Conservation (phyloP, 1,284 basidiomycete species). For the Ganoderma lingzhi region DNA sequence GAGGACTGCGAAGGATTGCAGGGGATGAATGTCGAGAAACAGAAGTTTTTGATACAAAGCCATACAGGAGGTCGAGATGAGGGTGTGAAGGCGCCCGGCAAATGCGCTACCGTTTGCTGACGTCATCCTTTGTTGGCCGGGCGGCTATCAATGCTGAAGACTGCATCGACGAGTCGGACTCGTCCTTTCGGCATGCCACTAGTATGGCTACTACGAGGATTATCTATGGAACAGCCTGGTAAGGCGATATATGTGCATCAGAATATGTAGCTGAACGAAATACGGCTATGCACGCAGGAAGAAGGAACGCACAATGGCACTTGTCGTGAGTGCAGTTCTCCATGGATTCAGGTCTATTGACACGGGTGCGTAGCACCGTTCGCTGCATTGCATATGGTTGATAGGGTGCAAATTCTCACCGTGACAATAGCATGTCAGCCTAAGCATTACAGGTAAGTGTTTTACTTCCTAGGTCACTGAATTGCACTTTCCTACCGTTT, state of each 20-base stretch:
- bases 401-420: background rate
- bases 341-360: slow-evolving; percentile 84
- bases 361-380: slow-evolving; percentile 57
- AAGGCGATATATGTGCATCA: background rate
- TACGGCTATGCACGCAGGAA: slow-evolving; percentile 57
- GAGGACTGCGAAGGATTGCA: too few species aligned
- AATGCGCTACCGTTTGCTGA: too few species aligned
- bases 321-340: slow-evolving; percentile 76
- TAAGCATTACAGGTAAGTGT: slow-evolving; percentile 73
- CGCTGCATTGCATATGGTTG: background rate
- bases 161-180: background rate
- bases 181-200: background rate
- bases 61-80: too few species aligned
- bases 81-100: too few species aligned
- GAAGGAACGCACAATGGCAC: slow-evolving; percentile 70
- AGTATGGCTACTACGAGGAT: slow-evolving; percentile 49
- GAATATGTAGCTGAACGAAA: slow-evolving; percentile 14
- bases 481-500: background rate
- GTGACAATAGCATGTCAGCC: slow-evolving; percentile 71
- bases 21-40: too few species aligned
- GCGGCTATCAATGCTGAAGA: too few species aligned
- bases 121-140: too few species aligned
- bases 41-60: too few species aligned
- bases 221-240: slow-evolving; percentile 79
- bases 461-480: slow-evolving; percentile 1